Evolutionary conservation across 2,329 filamentous ascomycete genomes (phyloP), one percentile per base, ranked within the genome.

Genomic region (Daldinia eschscholtzii): DNA sequence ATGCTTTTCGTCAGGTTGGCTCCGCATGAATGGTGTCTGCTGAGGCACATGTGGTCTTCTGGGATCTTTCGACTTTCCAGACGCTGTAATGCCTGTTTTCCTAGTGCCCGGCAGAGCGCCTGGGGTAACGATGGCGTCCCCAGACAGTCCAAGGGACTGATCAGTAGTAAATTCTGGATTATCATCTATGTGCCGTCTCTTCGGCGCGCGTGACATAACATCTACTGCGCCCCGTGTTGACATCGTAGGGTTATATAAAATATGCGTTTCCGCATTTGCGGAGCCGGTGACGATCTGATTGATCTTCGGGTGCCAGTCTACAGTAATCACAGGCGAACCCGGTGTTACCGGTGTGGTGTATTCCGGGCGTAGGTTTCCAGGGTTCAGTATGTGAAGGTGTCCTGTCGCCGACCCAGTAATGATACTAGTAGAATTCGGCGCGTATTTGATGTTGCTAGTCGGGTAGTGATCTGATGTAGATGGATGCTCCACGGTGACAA

Each of bases 281-380:
- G 95, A 98, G 65, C 94, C 95, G 7, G 95, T 97, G 71, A 98
- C 81, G 76, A 99, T 97, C 78, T 99, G 96, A 79, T 99, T 98
- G 77, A 99, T 89, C 80, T 94, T 97, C 20, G 92, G 87, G 76
- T 99, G 95, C 96, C 96, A 99, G 70, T 92, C 85, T 28, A 97
- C 93, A 1, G 91, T 90, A 69, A 98, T 92, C 7, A 99, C 83
- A 0, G 95, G 88, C 5, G 90, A 92, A 13, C 91, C 92, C 0
- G 93, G 91, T 0, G 95, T 98, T n/a, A 99, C 89, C 2, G 93
- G 91, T 2, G 95, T 97, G 63, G 95, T 89, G 33, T 93, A 88
- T 78, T 98, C 94, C 1, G 94, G 86, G 65, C 88, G 90, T 63
- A 99, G 85, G 57, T 97, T 98, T 42, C 94, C 96, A 0, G 96